phyloP scores from a whole-genome alignment of 73 alveolate genomes.

The Effrenium voratum region DNA sequence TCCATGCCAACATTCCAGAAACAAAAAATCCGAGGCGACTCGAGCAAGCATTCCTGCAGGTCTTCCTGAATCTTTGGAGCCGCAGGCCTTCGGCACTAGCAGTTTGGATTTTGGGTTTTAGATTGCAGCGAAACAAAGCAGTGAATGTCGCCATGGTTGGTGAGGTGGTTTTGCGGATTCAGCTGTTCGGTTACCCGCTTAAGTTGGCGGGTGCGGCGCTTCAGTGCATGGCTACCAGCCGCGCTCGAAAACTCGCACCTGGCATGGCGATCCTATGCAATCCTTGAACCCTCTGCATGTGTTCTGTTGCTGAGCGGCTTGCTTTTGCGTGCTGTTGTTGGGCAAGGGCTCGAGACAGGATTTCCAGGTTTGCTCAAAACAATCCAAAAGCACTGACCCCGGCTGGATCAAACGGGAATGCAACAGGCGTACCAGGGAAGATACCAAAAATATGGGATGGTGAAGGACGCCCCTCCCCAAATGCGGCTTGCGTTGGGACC shows the following conservation, averaged over 20 bases:
- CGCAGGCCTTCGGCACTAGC: not conserved
- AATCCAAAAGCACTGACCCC: no score
- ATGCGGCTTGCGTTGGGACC: no score
- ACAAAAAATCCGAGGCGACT: not conserved
- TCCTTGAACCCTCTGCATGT: no score
- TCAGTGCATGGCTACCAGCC: not conserved
- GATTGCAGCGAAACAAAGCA: not conserved
- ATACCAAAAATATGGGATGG: no score
- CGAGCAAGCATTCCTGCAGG: not conserved
- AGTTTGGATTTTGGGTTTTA: not conserved
- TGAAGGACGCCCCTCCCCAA: no score
- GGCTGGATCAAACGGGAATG: no score
- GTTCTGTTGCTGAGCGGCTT: no score
- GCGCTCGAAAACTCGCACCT: not conserved
- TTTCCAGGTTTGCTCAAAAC: no score
- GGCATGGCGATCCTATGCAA: no score
- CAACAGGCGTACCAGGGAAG: no score
- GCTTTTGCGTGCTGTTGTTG: no score
- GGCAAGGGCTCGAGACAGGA: no score
- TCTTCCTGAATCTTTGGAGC: not conserved
- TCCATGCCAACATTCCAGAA: not conserved
- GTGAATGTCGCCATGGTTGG: not conserved
- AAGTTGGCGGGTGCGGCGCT: not conserved
- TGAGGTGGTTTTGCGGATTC: not conserved
- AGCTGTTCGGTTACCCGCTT: not conserved